Evolutionary conservation across 495 filamentous ascomycete genomes (phyloP).

Genomic region (Trichocladium uniseriatum): DNA sequence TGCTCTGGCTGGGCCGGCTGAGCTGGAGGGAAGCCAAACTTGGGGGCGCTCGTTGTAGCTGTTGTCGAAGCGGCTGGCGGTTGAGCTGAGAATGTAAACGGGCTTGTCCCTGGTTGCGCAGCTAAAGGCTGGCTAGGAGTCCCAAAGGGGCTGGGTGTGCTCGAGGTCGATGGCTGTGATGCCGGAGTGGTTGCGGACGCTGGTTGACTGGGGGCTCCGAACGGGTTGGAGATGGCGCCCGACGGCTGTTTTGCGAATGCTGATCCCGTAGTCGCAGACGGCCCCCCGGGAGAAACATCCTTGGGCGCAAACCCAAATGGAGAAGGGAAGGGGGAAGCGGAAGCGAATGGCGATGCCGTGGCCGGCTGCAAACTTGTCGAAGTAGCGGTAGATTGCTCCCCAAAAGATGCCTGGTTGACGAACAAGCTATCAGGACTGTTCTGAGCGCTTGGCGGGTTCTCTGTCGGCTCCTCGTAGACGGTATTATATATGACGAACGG

Average conservation of each 20-base stretch:
- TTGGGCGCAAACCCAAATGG: not conserved
- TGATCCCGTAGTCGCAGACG: not conserved
- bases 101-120: not conserved
- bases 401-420: slow-evolving; percentile 12
- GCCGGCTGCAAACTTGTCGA: not conserved
- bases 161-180: not conserved
- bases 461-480: slow-evolving; percentile 28
- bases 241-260: not conserved
- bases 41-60: not conserved
- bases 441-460: not conserved
- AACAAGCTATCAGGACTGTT: slow-evolving; percentile 22
- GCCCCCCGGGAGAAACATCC: not conserved
- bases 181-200: not conserved
- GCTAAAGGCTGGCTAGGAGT: not conserved
- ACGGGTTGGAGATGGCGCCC: not conserved
- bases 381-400: not conserved
- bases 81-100: slow-evolving; percentile 2
- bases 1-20: not conserved
- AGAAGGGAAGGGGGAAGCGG: not conserved
- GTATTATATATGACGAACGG: slow-evolving; percentile 37
- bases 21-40: not conserved
- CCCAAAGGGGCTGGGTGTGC: not conserved
- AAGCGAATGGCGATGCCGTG: not conserved
- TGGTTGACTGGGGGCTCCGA: not conserved
- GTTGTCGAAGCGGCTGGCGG: not conserved